Evolutionary conservation across 371 early-diverging fungal species (phyloP).

Genomic region (Rhizomucor pusillus): DNA sequence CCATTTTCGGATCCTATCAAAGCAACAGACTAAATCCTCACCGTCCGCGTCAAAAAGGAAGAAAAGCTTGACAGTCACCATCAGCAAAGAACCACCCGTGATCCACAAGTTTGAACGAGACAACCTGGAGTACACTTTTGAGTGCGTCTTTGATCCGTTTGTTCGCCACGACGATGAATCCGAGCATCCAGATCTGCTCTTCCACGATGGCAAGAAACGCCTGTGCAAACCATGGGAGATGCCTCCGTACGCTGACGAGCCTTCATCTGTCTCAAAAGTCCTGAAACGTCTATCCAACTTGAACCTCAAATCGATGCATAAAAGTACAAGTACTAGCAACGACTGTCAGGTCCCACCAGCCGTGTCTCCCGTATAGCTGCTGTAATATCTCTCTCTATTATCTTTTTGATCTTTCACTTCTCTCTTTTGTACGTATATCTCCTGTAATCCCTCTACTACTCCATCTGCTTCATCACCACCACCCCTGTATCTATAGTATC

Average conservation of each 20-base stretch:
- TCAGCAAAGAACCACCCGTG: constrained; percentile 44
- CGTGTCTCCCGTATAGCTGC: constrained; percentile 2
- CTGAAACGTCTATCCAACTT: constrained; percentile 9
- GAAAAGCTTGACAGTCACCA: constrained; percentile 31
- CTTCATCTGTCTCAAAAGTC: constrained; percentile 1
- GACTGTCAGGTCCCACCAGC: not conserved
- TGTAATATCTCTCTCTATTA: not conserved
- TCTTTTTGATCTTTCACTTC: not conserved
- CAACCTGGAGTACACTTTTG: constrained; percentile 31
- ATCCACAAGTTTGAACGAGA: constrained; percentile 39
- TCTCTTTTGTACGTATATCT: constrained; percentile 1
- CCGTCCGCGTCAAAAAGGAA: constrained; percentile 5
- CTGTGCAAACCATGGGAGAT: constrained; percentile 38
- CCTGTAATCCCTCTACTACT: not conserved
- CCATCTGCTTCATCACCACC: no score
- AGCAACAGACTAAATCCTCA: not conserved
- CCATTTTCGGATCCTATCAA: constrained; percentile 9
- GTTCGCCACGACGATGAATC: constrained; percentile 43
- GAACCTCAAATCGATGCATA: constrained; percentile 4
- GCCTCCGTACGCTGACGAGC: constrained; percentile 16
- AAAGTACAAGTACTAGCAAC: no score
- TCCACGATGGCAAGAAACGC: constrained; percentile 10
- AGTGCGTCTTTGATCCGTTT: constrained; percentile 44
- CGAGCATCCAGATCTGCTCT: constrained; percentile 37
- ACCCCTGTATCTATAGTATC: no score